Percentiles rank a stretch among this genome's conserved stretches.
Conservation (phyloP, 176 grass and related monocot species). For the Urochloa ruziziensis region DNA sequence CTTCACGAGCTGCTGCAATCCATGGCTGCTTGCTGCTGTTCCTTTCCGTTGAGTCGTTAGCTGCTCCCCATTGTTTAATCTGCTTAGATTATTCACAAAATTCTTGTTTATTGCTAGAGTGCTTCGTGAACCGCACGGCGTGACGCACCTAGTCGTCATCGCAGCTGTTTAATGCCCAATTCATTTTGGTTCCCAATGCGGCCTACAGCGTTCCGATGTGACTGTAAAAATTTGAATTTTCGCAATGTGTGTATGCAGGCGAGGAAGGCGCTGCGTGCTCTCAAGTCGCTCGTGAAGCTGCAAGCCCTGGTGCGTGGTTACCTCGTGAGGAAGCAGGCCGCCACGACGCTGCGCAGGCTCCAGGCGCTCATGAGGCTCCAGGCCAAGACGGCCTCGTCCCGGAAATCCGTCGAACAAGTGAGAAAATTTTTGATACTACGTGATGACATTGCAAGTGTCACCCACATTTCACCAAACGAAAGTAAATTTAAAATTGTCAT, state of each 20-base stretch:
- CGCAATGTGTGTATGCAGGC: conserved; percentile 56
- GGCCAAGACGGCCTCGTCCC: conserved; percentile 17
- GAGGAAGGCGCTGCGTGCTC: conserved; percentile 78
- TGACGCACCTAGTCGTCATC: conserved; percentile 43
- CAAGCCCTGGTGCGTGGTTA: conserved; percentile 84
- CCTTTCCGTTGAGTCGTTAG: conserved; percentile 13
- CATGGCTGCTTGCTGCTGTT: not conserved
- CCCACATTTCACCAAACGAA: not conserved
- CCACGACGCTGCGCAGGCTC: conserved; percentile 59
- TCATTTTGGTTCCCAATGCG: not conserved
- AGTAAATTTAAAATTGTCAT: not conserved
- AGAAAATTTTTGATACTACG: not conserved
- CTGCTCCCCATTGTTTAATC: conserved; percentile 23
- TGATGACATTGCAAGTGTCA: not conserved
- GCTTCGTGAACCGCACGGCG: not conserved
- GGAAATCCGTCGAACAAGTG: conserved; percentile 47
- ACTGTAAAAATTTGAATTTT: conserved; percentile 27
- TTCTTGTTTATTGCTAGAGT: conserved; percentile 18
- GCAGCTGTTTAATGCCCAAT: not conserved
- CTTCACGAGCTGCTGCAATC: not conserved
- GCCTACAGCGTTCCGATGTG: not conserved
- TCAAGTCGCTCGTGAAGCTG: conserved; percentile 82
- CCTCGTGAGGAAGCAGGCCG: conserved; percentile 77
- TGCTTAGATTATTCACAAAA: not conserved
- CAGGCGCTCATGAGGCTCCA: conserved; percentile 80